Conservation (phyloP, 1,284 basidiomycete species). For the Schizophyllum amplum region DNA sequence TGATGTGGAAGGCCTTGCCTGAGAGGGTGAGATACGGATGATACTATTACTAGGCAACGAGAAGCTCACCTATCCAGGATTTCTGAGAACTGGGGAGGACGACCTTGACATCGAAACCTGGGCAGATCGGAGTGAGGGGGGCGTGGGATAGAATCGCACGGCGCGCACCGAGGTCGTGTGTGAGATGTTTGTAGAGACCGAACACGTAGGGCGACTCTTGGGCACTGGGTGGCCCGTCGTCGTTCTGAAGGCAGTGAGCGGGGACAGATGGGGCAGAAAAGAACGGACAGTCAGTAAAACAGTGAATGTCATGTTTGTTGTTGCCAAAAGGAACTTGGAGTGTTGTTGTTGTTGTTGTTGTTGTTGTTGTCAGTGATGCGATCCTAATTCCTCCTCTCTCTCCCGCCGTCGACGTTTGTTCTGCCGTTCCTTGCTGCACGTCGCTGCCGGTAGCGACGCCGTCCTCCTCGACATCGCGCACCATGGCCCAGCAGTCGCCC, state of each 20-base stretch:
- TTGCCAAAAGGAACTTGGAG: too few species aligned
- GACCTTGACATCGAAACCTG: slow-evolving; percentile 83
- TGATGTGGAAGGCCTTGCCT: slow-evolving; percentile 84
- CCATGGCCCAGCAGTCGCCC: too few species aligned
- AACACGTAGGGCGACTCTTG: slow-evolving; percentile 78
- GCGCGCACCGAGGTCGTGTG: slow-evolving; percentile 48
- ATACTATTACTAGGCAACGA: not conserved
- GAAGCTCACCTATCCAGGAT: slow-evolving; percentile 73
- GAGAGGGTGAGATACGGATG: slow-evolving; percentile 6
- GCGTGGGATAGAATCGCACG: not conserved
- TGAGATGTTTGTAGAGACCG: slow-evolving; percentile 66
- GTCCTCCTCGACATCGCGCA: too few species aligned
- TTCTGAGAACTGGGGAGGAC: slow-evolving; percentile 85
- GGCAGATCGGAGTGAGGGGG: not conserved
- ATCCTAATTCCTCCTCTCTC: too few species aligned
- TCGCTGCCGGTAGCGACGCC: too few species aligned
- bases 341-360: too few species aligned
- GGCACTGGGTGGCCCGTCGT: slow-evolving; percentile 78
- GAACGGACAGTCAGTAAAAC: slow-evolving; percentile 2
- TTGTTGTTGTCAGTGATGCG: too few species aligned
- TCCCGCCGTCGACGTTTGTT: too few species aligned
- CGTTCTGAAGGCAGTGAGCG: slow-evolving; percentile 35
- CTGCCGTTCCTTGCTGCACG: too few species aligned
- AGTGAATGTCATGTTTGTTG: not conserved
- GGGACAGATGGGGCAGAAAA: not conserved